phyloP scores from a whole-genome alignment of 129 eudicot species.

The Arctium lappa region DNA sequence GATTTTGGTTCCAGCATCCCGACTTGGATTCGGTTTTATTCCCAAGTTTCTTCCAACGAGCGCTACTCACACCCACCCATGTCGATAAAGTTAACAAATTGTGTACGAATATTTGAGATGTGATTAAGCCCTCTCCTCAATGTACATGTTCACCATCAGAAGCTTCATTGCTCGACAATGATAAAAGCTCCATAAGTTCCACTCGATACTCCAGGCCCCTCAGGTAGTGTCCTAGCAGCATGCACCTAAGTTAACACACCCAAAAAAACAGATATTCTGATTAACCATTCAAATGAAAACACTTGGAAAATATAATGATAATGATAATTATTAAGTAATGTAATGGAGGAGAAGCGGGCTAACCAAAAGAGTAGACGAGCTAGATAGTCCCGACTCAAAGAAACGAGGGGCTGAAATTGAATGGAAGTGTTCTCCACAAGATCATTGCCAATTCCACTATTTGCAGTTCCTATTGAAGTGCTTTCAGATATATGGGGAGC shows the following conservation, averaged over 20 bases:
- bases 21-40: not conserved
- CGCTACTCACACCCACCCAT: not conserved
- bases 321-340: not conserved
- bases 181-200: slow-evolving; percentile 75
- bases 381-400: slow-evolving; percentile 82
- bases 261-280: not conserved
- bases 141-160: slow-evolving; percentile 39
- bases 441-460: slow-evolving; percentile 47
- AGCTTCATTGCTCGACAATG: slow-evolving; percentile 45
- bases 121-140: slow-evolving; percentile 15
- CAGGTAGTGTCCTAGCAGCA: slow-evolving; percentile 88
- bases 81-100: not conserved
- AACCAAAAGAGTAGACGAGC: slow-evolving; percentile 95
- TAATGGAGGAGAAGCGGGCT: slow-evolving; percentile 14
- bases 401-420: slow-evolving; percentile 79
- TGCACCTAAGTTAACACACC: slow-evolving; percentile 50
- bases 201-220: slow-evolving; percentile 83
- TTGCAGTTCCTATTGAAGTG: slow-evolving; percentile 49
- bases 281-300: not conserved
- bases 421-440: slow-evolving; percentile 84
- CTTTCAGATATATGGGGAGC: slow-evolving; percentile 56
- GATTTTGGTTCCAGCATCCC: not conserved
- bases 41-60: not conserved
- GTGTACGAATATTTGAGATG: not conserved
- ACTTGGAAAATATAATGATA: not conserved